A percentile compares a stretch with the other conserved stretches of the same genome.
Conservation (phyloP, 495 filamentous ascomycete genomes). For the Annulohypoxylon stygium region DNA sequence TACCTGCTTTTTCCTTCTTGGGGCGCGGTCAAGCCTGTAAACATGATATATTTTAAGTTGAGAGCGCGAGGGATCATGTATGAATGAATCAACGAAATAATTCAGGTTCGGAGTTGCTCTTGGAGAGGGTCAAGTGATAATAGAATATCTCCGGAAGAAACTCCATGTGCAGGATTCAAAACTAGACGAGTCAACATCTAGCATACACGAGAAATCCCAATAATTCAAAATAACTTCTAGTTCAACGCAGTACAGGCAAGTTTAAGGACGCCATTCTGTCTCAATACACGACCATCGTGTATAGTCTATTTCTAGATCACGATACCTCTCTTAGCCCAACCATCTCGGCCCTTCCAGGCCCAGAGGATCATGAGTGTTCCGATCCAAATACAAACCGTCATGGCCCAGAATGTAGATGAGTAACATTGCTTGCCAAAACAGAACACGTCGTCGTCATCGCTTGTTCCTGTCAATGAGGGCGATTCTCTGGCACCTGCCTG, state of each 20-base stretch:
- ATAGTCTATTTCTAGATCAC: slow-evolving; percentile 63
- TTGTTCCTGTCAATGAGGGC: slow-evolving; percentile 38
- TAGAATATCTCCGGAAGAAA: neutral
- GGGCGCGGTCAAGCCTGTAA: neutral
- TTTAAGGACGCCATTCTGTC: neutral
- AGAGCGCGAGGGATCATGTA: neutral
- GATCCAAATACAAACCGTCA: slow-evolving; percentile 80
- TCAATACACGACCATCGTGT: slow-evolving; percentile 6
- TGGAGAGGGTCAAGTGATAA: neutral
- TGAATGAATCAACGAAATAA: neutral
- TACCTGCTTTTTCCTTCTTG: neutral
- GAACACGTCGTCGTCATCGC: slow-evolving; percentile 61
- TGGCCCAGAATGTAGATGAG: slow-evolving; percentile 81
- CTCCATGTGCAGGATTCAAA: neutral
- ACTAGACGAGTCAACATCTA: slow-evolving; percentile 5
- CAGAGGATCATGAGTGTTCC: slow-evolving; percentile 78
- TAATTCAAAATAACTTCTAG: slow-evolving; percentile 12
- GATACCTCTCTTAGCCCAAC: slow-evolving; percentile 84
- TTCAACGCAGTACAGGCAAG: slow-evolving; percentile 19
- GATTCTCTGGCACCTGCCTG: slow-evolving; percentile 67
- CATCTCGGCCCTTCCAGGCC: slow-evolving; percentile 82
- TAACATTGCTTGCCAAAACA: slow-evolving; percentile 87
- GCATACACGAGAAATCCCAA: slow-evolving; percentile 18
- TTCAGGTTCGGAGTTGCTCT: neutral
- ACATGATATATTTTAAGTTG: neutral